These are phyloP conservation scores for Chrysanthemum makinoi DNA, from an alignment of 129 eudicot species.

Conservation along the genomic window DNA sequence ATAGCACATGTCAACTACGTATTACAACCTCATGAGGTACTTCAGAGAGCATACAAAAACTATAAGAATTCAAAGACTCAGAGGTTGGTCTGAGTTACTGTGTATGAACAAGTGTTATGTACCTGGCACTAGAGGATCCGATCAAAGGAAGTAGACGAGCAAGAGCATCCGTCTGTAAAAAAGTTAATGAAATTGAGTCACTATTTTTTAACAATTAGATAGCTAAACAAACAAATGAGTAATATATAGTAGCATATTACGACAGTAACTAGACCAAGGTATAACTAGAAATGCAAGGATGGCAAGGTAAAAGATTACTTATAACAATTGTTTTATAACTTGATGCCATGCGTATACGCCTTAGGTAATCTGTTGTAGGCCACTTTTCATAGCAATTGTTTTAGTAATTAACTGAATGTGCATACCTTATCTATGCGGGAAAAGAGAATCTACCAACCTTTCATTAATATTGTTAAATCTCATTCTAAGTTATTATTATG, in stretches of 20 bases:
- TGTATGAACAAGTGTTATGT: constrained; percentile 10
- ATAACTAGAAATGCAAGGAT: no score
- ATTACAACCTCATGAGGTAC: background rate
- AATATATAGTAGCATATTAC: no score
- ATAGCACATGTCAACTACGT: background rate
- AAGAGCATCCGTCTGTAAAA: constrained; percentile 90
- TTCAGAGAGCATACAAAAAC: background rate
- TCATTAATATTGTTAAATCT: background rate
- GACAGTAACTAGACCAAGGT: no score
- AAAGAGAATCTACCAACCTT: background rate
- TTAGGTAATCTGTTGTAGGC: background rate
- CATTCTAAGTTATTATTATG: background rate
- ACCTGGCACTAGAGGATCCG: constrained; percentile 92
- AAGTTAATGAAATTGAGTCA: constrained; percentile 20
- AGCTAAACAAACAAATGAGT: background rate
- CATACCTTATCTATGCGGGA: no score
- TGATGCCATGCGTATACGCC: background rate
- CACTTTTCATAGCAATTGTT: background rate
- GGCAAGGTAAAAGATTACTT: no score
- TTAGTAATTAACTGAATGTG: background rate
- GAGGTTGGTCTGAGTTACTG: background rate
- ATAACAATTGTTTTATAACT: background rate
- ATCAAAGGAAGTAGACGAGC: constrained; percentile 91
- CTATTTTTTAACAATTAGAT: background rate
- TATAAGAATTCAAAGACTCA: constrained; percentile 1